Evolutionary conservation across 2,329 filamentous ascomycete species (phyloP).

Genomic region (Helicocarpus griseus): DNA sequence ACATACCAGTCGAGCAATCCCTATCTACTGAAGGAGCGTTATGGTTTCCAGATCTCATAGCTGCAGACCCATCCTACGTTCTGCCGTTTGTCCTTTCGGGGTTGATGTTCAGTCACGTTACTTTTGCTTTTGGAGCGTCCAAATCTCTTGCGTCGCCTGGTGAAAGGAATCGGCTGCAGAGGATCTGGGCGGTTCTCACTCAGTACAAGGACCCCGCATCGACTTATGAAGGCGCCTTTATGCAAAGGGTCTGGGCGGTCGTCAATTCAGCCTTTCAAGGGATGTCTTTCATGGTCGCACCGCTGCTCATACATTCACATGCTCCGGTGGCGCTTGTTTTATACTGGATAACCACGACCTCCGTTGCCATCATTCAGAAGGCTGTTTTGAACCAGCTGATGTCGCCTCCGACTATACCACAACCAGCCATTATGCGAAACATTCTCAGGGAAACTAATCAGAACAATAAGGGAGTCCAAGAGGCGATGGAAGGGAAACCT

Average conservation of each 20-base stretch:
- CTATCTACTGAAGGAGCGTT: conserved; percentile 48
- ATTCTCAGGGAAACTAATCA: background rate
- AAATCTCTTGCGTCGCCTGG: background rate
- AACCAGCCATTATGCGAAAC: conserved; percentile 15
- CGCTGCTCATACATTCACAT: conserved; percentile 21
- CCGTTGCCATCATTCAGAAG: conserved; percentile 33
- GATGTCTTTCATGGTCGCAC: conserved; percentile 33
- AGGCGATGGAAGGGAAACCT: no score
- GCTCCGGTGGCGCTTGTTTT: conserved; percentile 39
- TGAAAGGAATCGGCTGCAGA: no score
- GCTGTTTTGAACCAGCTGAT: conserved; percentile 31
- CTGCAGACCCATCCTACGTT: conserved; percentile 41
- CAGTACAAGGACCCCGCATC: no score
- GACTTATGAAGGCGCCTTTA: no score
- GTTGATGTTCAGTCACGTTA: conserved; percentile 41
- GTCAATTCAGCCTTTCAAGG: conserved; percentile 21
- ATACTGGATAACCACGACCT: conserved; percentile 42
- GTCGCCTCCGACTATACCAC: conserved; percentile 24
- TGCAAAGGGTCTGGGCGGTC: no score
- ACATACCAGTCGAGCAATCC: conserved; percentile 36
- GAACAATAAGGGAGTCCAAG: background rate
- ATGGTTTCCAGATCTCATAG: conserved; percentile 51
- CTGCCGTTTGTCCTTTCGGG: conserved; percentile 42
- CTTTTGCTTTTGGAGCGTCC: conserved; percentile 18
- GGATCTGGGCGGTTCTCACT: no score